A percentile compares a stretch with the other conserved stretches of the same genome.
Evolutionary conservation across 1,284 basidiomycete genomes (phyloP).

Genomic region (Neotropicomus parvogracilis): DNA sequence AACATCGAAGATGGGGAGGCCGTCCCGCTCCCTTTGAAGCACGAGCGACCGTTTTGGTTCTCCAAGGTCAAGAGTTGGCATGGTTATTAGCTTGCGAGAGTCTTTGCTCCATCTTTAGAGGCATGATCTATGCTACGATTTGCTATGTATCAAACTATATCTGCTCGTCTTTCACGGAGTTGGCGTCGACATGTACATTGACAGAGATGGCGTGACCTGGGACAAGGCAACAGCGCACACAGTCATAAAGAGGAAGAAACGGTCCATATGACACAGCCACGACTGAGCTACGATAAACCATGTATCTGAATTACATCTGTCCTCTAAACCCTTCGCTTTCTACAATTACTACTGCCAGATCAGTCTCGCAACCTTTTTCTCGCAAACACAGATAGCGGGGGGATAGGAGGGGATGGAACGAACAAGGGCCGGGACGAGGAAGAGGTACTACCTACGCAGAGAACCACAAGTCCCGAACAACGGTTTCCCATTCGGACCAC

Average conservation of each 20-base stretch:
- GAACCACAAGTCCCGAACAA: conserved; percentile 20
- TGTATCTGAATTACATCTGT: conserved; percentile 34
- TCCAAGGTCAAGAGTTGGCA: conserved; percentile 73
- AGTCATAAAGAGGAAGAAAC: conserved; percentile 3
- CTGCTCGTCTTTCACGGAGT: too few relatives aligned
- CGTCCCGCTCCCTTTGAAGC: conserved; percentile 68
- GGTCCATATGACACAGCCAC: conserved; percentile 31
- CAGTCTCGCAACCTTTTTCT: conserved; percentile 25
- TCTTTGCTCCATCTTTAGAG: too few relatives aligned
- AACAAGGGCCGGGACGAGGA: conserved; percentile 10
- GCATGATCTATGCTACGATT: too few relatives aligned
- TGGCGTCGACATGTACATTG: too few relatives aligned
- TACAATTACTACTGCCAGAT: conserved; percentile 32
- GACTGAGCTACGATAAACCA: conserved; percentile 23
- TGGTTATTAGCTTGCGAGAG: conserved; percentile 17
- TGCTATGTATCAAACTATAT: too few relatives aligned
- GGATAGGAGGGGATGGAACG: conserved; percentile 9
- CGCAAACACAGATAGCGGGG: conserved; percentile 24
- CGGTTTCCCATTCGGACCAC: conserved; percentile 22
- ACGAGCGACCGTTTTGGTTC: conserved; percentile 90
- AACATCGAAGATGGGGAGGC: conserved; percentile 74
- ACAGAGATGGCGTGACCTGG: too few relatives aligned
- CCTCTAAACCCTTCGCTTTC: conserved; percentile 21
- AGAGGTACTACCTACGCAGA: conserved; percentile 16
- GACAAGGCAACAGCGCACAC: too few relatives aligned